Evolutionary conservation across 257 asterid species (phyloP), one percentile per base, ranked within the genome.

Genomic region (Misopates orontium): DNA sequence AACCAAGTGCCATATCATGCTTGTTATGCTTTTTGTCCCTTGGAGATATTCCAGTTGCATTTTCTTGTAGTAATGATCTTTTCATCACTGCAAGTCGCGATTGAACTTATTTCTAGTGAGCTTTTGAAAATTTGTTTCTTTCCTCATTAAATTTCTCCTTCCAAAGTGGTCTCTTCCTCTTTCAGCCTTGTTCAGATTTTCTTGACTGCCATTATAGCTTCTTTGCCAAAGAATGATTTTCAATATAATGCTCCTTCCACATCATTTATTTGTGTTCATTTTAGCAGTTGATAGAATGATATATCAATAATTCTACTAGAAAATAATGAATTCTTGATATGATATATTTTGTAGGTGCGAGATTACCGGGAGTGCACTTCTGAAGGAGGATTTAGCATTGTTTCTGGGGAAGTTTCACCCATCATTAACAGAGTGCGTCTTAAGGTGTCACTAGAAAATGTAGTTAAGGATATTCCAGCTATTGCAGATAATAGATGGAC

Each of bases 391-490:
- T 60, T 44, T 64, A 78, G 48, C 45, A 56, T 63, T 68, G 70
- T 87, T 69, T 72, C 87, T 39, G 82, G 62, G 18, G 70, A 66
- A 72, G 81, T 71, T 64, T 77, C 83, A 70, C 95, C 98, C 56
- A 51, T 72, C 49, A 72, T 85, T 72, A 80, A 73, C 61, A 90
- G 82, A 80, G 87, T 90, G 42, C 62, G 75, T 71, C 95, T 94
- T 53, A 88, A 78, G 76, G 86, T 94, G 96, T 90, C 95, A 13
- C 76, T 94, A 61, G 99, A 94, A 74, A 94, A 88, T 77, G 84
- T 94, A 67, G 95, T 94, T 56, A 88, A 90, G 89, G 99, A 94
- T 84, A 85, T 94, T 67, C 96, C 96, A 8, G 68, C 85, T 54
- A 84, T 90, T 71, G 87, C 95, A 48, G 87, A 93, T 22, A 79